These are phyloP conservation scores for Penicillium olsonii DNA, from an alignment of 2,329 filamentous ascomycete genomes.

Conservation along the genomic window DNA sequence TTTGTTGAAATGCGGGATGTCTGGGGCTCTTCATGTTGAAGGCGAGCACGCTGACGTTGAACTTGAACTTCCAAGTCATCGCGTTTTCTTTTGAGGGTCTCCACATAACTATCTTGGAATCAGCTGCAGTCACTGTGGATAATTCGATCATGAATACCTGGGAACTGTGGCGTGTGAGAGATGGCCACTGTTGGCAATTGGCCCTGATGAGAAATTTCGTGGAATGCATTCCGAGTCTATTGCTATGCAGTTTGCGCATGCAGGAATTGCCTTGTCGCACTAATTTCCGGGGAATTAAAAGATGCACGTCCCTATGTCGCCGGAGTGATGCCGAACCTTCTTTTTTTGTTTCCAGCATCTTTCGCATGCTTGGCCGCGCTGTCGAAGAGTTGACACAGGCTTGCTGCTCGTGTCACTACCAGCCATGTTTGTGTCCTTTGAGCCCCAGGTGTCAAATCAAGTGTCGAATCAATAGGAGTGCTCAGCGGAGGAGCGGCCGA, in stretches of 20 bases:
- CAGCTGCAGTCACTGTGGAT: not conserved
- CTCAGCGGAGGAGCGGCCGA: too few species aligned
- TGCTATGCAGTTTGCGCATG: constrained; percentile 18
- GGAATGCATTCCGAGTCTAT: constrained; percentile 12
- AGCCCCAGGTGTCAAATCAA: not conserved
- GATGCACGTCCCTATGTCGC: not conserved
- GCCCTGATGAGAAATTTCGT: constrained; percentile 15
- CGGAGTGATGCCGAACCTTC: constrained; percentile 22
- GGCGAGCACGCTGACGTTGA: constrained; percentile 10
- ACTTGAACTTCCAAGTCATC: constrained; percentile 15
- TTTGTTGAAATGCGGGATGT: not conserved
- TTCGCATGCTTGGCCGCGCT: constrained; percentile 31
- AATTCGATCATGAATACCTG: constrained; percentile 3
- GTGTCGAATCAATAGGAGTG: too few species aligned
- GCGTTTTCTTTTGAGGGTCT: constrained; percentile 22
- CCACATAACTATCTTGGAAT: constrained; percentile 17
- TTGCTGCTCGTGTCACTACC: not conserved
- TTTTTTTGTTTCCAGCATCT: constrained; percentile 37
- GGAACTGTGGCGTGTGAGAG: constrained; percentile 23
- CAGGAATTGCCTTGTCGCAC: constrained; percentile 23
- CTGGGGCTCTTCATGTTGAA: not conserved
- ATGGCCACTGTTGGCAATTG: constrained; percentile 13
- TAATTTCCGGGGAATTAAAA: constrained; percentile 7
- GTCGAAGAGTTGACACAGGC: constrained; percentile 2
- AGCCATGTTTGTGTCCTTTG: not conserved